Percentiles rank a stretch among this genome's conserved stretches.
phyloP scores from a whole-genome alignment of 306 rosid species.

The Trifolium subterraneum region DNA sequence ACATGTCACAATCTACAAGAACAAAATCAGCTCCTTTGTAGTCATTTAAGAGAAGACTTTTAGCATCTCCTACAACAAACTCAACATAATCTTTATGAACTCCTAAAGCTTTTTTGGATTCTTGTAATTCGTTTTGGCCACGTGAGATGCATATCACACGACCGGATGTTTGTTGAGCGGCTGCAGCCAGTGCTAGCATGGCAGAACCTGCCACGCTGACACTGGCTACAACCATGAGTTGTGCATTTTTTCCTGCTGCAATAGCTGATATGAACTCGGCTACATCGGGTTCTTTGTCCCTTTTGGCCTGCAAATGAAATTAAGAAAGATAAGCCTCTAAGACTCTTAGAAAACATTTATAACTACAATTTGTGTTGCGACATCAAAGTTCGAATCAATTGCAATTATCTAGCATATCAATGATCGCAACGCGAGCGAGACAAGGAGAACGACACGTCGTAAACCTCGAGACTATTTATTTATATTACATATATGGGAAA shows the following conservation, averaged over 20 bases:
- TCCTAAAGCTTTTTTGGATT: constrained; percentile 42
- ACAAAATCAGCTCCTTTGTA: constrained; percentile 63
- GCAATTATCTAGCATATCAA: not conserved
- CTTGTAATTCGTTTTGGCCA: constrained; percentile 12
- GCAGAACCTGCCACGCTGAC: constrained; percentile 26
- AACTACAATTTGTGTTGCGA: not conserved
- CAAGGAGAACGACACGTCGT: not conserved
- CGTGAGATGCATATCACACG: constrained; percentile 47
- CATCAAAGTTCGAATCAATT: not conserved
- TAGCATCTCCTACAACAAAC: constrained; percentile 50
- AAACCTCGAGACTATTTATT: not conserved
- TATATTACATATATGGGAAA: not conserved
- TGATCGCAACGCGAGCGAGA: not conserved
- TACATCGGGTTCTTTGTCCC: constrained; percentile 53
- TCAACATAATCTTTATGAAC: constrained; percentile 43
- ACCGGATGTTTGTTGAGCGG: constrained; percentile 58
- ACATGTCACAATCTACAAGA: constrained; percentile 58
- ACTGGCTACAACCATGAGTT: constrained; percentile 47
- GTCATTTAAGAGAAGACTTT: constrained; percentile 36
- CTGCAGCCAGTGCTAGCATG: constrained; percentile 47
- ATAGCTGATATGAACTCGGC: constrained; percentile 60
- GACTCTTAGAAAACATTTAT: no score
- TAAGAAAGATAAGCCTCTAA: not conserved
- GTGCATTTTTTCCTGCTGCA: constrained; percentile 58
- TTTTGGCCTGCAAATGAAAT: constrained; percentile 40